Percentiles rank a stretch among this genome's conserved stretches.
Evolutionary conservation across 2,329 filamentous ascomycete species (phyloP).

Genomic region (Harringtonia lauricola): DNA sequence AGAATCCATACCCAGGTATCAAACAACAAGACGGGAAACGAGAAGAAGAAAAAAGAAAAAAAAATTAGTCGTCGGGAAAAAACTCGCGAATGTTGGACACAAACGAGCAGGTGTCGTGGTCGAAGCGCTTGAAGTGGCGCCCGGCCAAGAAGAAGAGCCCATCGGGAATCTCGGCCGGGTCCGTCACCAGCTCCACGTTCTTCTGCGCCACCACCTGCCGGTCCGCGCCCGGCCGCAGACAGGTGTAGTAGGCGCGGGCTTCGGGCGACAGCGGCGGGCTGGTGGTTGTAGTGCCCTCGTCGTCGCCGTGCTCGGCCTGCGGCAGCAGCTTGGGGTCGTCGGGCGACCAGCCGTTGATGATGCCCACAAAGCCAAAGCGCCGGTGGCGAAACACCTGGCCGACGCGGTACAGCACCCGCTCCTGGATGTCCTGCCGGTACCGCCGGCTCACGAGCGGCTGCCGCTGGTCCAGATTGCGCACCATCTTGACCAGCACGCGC

Average conservation of each 20-base stretch:
- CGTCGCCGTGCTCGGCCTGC: constrained; percentile 32
- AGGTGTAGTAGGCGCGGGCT: constrained; percentile 59
- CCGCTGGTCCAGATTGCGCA: constrained; percentile 33
- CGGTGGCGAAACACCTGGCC: constrained; percentile 79
- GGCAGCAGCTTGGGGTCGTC: constrained; percentile 16
- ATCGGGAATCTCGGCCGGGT: constrained; percentile 35
- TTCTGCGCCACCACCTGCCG: constrained; percentile 67
- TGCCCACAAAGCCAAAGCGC: constrained; percentile 66
- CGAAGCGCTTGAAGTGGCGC: constrained; percentile 81
- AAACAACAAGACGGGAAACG: too few relatives aligned
- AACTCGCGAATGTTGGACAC: constrained; percentile 72
- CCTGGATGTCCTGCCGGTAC: constrained; percentile 22
- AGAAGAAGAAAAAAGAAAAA: background rate
- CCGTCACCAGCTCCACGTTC: constrained; percentile 57
- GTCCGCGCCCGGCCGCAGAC: constrained; percentile 42
- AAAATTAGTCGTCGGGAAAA: constrained; percentile 69
- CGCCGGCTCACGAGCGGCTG: constrained; percentile 22
- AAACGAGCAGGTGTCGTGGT: constrained; percentile 54
- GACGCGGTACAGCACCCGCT: constrained; percentile 50
- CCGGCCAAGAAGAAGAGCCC: constrained; percentile 62
- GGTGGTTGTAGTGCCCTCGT: constrained; percentile 22
- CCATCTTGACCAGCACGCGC: constrained; percentile 24
- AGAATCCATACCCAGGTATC: too few relatives aligned
- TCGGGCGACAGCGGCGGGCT: background rate
- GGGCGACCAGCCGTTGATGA: constrained; percentile 80